These are phyloP conservation scores for Salix exigua DNA, from an alignment of 345 rosid genomes.

Conservation along the genomic window DNA sequence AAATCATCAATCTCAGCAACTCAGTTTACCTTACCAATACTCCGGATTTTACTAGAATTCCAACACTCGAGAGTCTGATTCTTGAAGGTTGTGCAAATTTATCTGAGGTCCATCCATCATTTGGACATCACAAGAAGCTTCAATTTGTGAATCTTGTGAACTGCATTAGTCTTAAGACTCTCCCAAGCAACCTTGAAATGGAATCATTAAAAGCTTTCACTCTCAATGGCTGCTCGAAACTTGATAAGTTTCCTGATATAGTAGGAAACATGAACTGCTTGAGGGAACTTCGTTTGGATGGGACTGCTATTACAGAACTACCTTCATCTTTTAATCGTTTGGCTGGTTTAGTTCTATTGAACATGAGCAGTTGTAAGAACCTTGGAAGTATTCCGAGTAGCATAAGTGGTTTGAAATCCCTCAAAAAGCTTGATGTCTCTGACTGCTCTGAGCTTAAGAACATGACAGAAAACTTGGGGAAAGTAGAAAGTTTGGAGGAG, in stretches of 20 bases:
- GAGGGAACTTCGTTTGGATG: slow-evolving; percentile 19
- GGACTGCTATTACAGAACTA: slow-evolving; percentile 26
- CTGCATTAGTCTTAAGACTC: slow-evolving; percentile 25
- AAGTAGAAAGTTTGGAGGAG: slow-evolving; percentile 13
- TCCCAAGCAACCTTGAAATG: slow-evolving; percentile 27
- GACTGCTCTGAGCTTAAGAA: slow-evolving; percentile 19
- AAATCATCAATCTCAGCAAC: slow-evolving; percentile 8
- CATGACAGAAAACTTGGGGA: slow-evolving; percentile 7
- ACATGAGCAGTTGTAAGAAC: slow-evolving; percentile 20
- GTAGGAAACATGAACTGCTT: slow-evolving; percentile 18
- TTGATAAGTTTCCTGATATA: slow-evolving; percentile 27
- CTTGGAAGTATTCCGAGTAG: slow-evolving; percentile 23
- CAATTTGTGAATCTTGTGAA: slow-evolving; percentile 14
- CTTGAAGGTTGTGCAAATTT: slow-evolving; percentile 25
- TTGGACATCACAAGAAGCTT: slow-evolving; percentile 21
- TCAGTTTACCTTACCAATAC: too few species aligned
- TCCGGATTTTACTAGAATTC: too few species aligned
- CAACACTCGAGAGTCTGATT: too few species aligned
- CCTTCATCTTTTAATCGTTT: slow-evolving; percentile 21
- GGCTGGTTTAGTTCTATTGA: slow-evolving; percentile 12
- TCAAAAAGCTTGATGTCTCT: slow-evolving; percentile 21
- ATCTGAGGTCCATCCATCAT: slow-evolving; percentile 24
- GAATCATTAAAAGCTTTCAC: slow-evolving; percentile 15
- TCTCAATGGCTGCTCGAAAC: slow-evolving; percentile 24
- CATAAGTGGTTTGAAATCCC: slow-evolving; percentile 11